phyloP scores from a whole-genome alignment of 441 rosid genomes.

The Brassica hybrid region DNA sequence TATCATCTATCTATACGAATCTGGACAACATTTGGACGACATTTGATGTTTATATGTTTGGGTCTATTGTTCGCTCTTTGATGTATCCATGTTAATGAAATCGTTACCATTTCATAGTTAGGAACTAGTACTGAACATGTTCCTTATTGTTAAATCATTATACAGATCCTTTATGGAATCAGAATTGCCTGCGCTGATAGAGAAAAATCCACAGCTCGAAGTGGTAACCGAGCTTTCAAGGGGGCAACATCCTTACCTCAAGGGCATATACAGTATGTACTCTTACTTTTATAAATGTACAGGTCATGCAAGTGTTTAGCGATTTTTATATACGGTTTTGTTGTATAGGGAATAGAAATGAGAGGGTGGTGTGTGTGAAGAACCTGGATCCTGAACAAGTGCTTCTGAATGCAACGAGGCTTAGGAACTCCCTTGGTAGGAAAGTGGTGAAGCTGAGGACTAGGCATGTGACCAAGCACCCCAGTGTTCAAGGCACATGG shows the following conservation, averaged over 20 bases:
- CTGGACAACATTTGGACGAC: background rate
- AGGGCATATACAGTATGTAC: slow-evolving; percentile 74
- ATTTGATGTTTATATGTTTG: background rate
- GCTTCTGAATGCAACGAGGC: slow-evolving; percentile 65
- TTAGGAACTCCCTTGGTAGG: slow-evolving; percentile 78
- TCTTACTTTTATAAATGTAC: background rate
- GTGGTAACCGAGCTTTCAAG: slow-evolving; percentile 74
- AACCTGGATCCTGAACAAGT: slow-evolving; percentile 75
- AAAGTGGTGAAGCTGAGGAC: slow-evolving; percentile 81
- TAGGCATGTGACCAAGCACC: slow-evolving; percentile 75
- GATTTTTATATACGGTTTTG: background rate
- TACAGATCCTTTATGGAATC: slow-evolving; percentile 86
- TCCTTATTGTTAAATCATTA: background rate
- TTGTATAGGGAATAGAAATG: slow-evolving; percentile 64
- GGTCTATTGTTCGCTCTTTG: background rate
- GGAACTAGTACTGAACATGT: slow-evolving; percentile 2
- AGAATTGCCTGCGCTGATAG: slow-evolving; percentile 66
- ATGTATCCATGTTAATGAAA: background rate
- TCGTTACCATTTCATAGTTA: background rate
- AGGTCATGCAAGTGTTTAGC: background rate
- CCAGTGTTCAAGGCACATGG: slow-evolving; percentile 95
- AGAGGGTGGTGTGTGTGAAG: slow-evolving; percentile 62
- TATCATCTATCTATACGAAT: background rate
- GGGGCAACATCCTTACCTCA: slow-evolving; percentile 87
- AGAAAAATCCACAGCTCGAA: slow-evolving; percentile 76